Conservation (phyloP, 139 green algal genomes). For the Medakamo hakoo region DNA sequence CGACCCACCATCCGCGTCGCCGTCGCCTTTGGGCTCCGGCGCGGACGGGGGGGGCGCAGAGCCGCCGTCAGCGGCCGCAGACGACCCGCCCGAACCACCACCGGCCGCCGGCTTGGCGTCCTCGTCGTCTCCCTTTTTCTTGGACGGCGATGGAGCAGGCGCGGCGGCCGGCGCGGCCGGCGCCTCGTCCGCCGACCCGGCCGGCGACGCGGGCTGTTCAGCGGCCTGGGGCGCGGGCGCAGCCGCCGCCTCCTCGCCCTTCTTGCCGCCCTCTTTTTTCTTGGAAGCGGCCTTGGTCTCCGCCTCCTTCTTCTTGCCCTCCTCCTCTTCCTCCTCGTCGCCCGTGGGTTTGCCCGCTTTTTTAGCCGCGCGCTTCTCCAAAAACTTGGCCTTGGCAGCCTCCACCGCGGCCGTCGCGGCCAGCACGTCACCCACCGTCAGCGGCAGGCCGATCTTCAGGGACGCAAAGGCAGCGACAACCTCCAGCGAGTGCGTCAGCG, state of each 20-base stretch:
- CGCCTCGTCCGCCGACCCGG: too few relatives aligned
- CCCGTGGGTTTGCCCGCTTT: conserved; percentile 80
- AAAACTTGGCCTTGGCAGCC: conserved; percentile 59
- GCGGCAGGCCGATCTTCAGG: background rate
- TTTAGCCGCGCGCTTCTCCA: conserved; percentile 53
- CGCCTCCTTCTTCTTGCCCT: conserved; percentile 80
- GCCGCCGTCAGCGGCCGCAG: too few relatives aligned
- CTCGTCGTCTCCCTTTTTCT: too few relatives aligned
- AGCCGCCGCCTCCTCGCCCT: background rate
- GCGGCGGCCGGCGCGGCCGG: too few relatives aligned
- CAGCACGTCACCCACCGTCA: background rate
- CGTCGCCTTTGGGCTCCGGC: too few relatives aligned
- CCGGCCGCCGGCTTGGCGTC: too few relatives aligned
- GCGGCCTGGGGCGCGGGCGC: background rate
- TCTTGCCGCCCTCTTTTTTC: background rate
- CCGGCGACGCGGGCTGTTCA: background rate
- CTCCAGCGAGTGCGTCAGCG: background rate
- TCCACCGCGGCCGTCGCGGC: conserved; percentile 9
- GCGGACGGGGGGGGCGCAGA: too few relatives aligned
- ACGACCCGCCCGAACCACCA: too few relatives aligned
- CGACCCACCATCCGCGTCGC: too few relatives aligned
- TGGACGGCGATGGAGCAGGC: too few relatives aligned
- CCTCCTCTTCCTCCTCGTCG: conserved; percentile 78
- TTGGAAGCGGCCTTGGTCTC: conserved; percentile 20
- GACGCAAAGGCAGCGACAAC: background rate